These are phyloP conservation scores for Ajuga reptans DNA, from an alignment of 305 asterid species.

Conservation along the genomic window DNA sequence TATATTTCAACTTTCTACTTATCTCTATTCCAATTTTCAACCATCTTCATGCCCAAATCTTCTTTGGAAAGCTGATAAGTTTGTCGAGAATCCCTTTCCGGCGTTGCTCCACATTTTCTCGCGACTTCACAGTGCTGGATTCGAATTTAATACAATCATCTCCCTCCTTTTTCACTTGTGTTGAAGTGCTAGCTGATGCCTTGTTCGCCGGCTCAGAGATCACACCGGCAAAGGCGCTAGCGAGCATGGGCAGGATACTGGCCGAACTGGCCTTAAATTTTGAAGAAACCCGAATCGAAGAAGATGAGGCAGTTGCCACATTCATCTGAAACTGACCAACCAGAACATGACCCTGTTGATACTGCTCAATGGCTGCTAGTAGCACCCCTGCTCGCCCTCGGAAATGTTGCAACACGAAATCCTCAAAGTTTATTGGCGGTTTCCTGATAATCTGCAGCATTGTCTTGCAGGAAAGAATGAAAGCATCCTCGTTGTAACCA, in stretches of 20 bases:
- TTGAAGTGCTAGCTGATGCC: neutral
- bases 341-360: slow-evolving; percentile 15
- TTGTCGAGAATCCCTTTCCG: slow-evolving; percentile 2
- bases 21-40: neutral
- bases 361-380: slow-evolving; percentile 18
- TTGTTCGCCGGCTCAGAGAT: neutral
- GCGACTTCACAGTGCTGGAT: neutral
- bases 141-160: neutral
- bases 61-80: neutral
- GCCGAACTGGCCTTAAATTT: slow-evolving; percentile 12
- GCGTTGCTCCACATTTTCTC: neutral
- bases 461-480: slow-evolving; percentile 32
- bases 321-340: slow-evolving; percentile 19
- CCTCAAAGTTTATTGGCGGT: slow-evolving; percentile 36
- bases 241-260: neutral
- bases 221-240: neutral
- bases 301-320: neutral
- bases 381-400: slow-evolving; percentile 15
- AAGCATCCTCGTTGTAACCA: slow-evolving; percentile 25
- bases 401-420: slow-evolving; percentile 28
- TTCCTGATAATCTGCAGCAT: slow-evolving; percentile 19
- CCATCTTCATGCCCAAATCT: slow-evolving; percentile 14
- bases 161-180: neutral
- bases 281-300: neutral
- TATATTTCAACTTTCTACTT: no score